These are phyloP conservation scores for Cryptococcus amylolentus DNA, from an alignment of 1,284 basidiomycete species.

Conservation along the genomic window DNA sequence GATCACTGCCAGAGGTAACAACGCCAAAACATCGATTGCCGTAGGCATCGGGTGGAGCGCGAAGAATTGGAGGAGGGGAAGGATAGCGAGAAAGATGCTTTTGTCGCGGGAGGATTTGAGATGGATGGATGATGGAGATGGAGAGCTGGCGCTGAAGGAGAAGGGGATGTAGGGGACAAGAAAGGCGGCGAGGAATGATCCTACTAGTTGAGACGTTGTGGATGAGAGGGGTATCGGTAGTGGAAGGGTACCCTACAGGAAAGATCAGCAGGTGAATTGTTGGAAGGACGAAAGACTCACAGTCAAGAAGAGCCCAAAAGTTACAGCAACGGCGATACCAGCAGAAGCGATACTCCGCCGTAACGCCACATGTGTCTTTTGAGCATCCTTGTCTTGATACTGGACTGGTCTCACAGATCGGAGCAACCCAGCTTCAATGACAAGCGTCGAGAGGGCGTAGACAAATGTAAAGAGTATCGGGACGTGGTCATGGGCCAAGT, in stretches of 20 bases:
- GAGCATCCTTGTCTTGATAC: conserved; percentile 1
- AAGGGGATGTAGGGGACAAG: conserved; percentile 28
- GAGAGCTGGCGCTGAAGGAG: conserved; percentile 10
- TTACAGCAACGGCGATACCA: conserved; percentile 1
- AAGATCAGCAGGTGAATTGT: background rate
- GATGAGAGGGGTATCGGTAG: conserved; percentile 13
- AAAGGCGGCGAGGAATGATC: conserved; percentile 15
- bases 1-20: conserved; percentile 21
- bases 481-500: too few species aligned
- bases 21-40: conserved; percentile 19
- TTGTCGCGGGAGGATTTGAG: conserved; percentile 18
- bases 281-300: conserved; percentile 7
- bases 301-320: conserved; percentile 7
- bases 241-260: conserved; percentile 13
- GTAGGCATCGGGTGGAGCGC: conserved; percentile 33
- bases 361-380: background rate
- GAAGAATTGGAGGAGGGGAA: conserved; percentile 36
- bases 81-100: conserved; percentile 19
- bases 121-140: conserved; percentile 5
- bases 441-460: conserved; percentile 9
- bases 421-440: background rate
- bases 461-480: background rate
- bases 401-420: too few species aligned
- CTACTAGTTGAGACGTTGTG: conserved; percentile 8
- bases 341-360: conserved; percentile 5